Evolutionary conservation across 1,139 yeast genomes (phyloP).

Genomic region (Suhomyces kunorum): DNA sequence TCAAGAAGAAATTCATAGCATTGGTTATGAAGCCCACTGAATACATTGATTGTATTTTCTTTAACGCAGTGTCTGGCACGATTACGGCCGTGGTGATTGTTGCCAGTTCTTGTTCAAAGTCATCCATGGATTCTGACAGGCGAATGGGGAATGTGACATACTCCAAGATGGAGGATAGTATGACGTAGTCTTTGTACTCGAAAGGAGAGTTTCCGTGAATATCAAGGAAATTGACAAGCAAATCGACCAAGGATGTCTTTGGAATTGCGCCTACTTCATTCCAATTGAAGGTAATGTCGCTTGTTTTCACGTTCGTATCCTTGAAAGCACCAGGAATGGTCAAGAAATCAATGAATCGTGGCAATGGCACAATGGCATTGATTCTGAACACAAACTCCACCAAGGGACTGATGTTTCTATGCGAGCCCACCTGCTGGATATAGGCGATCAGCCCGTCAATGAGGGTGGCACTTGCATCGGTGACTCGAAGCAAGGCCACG

Average conservation of each 20-base stretch:
- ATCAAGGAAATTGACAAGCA: slow-evolving; percentile 24
- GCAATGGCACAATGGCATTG: slow-evolving; percentile 21
- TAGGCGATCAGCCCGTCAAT: slow-evolving; percentile 4
- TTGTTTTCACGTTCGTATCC: background rate
- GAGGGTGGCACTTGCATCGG: background rate
- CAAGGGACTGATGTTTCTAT: background rate
- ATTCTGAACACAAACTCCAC: slow-evolving; percentile 22
- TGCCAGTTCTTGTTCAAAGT: slow-evolving; percentile 15
- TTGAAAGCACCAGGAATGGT: slow-evolving; percentile 16
- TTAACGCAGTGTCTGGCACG: slow-evolving; percentile 11
- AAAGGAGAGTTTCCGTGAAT: slow-evolving; percentile 23
- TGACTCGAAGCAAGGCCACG: background rate
- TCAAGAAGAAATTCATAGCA: slow-evolving; percentile 23
- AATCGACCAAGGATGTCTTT: slow-evolving; percentile 5
- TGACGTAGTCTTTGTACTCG: slow-evolving; percentile 21
- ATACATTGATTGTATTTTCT: slow-evolving; percentile 23
- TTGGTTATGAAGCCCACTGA: slow-evolving; percentile 27
- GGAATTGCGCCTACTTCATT: background rate
- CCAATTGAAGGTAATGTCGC: background rate
- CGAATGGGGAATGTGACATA: slow-evolving; percentile 24
- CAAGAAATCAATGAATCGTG: slow-evolving; percentile 23
- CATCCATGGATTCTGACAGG: slow-evolving; percentile 17
- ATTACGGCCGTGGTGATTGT: background rate
- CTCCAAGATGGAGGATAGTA: slow-evolving; percentile 27
- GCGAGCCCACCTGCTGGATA: background rate